Base-by-base conservation (phyloP, 805 yeast genomes). In the Ogataea trehaloabstinens region DNA sequence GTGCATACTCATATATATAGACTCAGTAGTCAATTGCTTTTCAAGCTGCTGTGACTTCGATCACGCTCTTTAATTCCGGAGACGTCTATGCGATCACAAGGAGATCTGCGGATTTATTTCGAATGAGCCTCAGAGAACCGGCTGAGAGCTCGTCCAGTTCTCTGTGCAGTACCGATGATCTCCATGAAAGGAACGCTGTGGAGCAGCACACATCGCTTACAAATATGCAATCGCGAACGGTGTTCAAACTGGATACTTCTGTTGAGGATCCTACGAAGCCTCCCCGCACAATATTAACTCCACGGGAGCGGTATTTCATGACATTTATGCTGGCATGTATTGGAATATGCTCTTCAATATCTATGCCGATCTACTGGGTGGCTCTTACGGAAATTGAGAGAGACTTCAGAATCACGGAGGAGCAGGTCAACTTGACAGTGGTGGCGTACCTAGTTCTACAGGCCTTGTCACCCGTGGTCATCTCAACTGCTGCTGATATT, bases 311-410 rank as follows among this genome's bases (percentile, higher is more conserved):
- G 46, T 39, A 54, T 15, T 25, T 68, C 4, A 48, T 80, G 24
- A 71, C 68, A 2, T 44, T 48, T 5, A 61, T 64, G 21, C 70
- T 68, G 42, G 74, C 72, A 2, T 45, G 65, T 4, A 61, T 75
- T 2, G 85, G 86, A 0, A 61, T 78, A 29, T 80, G 83, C 67
- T 85, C 95, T 2, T 68, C 93, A 0, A 66, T 85, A 3, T 78
- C 90, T 0, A 75, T 82, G 47, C 85, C 95, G 0, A 85, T 87
- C 10, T 88, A 85, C 55, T 82, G 85, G 61, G 95, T 95, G 0
- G 88, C 88, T 0, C 61, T 88, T 13, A 76, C 80, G 0, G 66
- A 71, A 4, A 63, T 89, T 6, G 76, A 79, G 34, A 46, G 58
- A 0, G 60, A 76, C 20, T 85, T 88, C 50, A 34, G 70, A 31